A percentile compares a stretch with the other conserved stretches of the same genome.
Evolutionary conservation across 768 basidiomycete genomes (phyloP).

Genomic region (Chlorophyllum brunneum): DNA sequence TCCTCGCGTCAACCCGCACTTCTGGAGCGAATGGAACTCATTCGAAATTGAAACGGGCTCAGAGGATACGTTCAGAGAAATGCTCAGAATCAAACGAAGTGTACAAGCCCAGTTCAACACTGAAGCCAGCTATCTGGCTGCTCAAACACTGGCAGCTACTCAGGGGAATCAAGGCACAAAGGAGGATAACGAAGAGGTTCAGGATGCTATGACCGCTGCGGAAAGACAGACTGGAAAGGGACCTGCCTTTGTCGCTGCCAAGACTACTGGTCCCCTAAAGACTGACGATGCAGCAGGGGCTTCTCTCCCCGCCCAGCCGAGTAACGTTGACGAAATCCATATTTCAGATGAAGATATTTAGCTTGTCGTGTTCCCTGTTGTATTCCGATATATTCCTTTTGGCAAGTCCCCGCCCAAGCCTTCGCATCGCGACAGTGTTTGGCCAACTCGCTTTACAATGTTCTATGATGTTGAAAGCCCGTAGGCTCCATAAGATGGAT

Average conservation of each 20-base stretch:
- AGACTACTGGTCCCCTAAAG: constrained; percentile 40
- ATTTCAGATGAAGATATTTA: constrained; percentile 77
- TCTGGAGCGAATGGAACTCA: constrained; percentile 96
- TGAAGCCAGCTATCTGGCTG: constrained; percentile 88
- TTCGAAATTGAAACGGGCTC: constrained; percentile 99
- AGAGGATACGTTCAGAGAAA: constrained; percentile 96
- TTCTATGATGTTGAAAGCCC: no score
- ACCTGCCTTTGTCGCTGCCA: constrained; percentile 78
- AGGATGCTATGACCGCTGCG: constrained; percentile 86
- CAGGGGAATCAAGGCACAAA: constrained; percentile 43
- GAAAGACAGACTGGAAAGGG: constrained; percentile 64
- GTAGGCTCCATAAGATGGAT: no score
- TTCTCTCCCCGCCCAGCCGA: constrained; percentile 28
- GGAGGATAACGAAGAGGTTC: constrained; percentile 36
- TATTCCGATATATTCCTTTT: not conserved
- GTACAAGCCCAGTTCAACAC: constrained; percentile 99
- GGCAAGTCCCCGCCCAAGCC: no score
- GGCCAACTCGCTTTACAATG: no score
- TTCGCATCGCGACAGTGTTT: no score
- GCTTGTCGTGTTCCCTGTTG: constrained; percentile 14
- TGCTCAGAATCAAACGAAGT: constrained; percentile 94
- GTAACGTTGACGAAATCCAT: constrained; percentile 82
- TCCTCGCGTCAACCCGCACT: constrained; percentile 84
- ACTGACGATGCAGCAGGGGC: constrained; percentile 33
- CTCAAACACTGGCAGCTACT: constrained; percentile 76